Base-by-base conservation (phyloP, 2,329 filamentous ascomycete genomes). In the Aureobasidium sp. region DNA sequence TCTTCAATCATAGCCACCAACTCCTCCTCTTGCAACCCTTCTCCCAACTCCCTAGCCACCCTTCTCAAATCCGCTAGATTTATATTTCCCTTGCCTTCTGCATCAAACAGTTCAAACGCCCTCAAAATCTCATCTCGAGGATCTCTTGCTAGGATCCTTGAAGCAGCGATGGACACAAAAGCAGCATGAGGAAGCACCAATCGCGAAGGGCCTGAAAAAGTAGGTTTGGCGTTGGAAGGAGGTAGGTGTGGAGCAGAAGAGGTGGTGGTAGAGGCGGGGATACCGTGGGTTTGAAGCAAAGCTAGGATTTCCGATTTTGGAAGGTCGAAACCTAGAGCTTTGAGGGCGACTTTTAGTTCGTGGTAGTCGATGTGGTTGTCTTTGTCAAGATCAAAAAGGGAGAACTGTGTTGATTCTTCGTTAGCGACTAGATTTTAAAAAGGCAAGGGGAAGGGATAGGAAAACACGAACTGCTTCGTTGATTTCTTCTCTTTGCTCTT, bases 1-100 rank as follows among this genome's bases (percentile, higher is more conserved):
- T 97, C 93, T 71, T 97, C 92, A 77, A 99, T 94, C 94, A 99
- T 99, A 66, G 92, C 92, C 68, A 85, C 82, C 65, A 99, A 81
- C 74, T 99, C 94, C 70, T 95, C 89, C 71, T 99, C 93, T 68
- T 94, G 90, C 68, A 99, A 81, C 13, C 90, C 91, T 75, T 97
- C 93, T 8, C 94, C 94, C 66, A 99, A 80, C 74, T 97, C 94
- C 69, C 91, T 84, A 63, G 93, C 92, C 29, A 97, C 90, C 63
- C 91, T 82, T 65, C 91, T 82, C 76, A 99, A 78, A 77, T 97
- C 94, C 64, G 94, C 89, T 52, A 97, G 78, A 59, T 88, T 92
- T 68, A 99, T 96, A 67, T 89, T 86, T 7, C 93, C 93, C 77
- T 97, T 96, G n/a, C 84, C 85, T 55, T 94, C 92, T 61, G 89